Evolutionary conservation across 805 yeast species (phyloP).

Genomic region (Komagataella populi): DNA sequence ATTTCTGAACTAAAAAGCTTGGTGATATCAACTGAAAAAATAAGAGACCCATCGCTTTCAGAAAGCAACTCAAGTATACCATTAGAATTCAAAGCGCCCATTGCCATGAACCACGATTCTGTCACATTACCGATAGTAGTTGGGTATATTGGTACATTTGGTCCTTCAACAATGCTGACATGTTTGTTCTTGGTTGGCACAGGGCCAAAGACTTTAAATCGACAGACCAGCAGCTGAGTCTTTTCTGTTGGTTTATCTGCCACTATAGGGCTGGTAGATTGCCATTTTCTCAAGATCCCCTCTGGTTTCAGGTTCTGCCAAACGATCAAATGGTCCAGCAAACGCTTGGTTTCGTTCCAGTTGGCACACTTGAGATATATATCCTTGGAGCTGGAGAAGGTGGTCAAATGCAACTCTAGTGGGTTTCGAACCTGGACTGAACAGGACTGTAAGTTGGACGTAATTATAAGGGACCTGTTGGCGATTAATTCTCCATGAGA

Average conservation of each 20-base stretch:
- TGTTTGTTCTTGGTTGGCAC: conserved; percentile 25
- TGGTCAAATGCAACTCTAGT: conserved; percentile 26
- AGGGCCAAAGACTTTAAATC: conserved; percentile 57
- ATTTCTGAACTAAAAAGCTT: conserved; percentile 45
- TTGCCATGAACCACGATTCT: conserved; percentile 62
- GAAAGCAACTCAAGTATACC: conserved; percentile 47
- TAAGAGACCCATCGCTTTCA: conserved; percentile 48
- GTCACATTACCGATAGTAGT: conserved; percentile 8
- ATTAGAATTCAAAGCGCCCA: conserved; percentile 54
- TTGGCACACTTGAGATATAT: conserved; percentile 17
- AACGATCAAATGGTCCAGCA: conserved; percentile 27
- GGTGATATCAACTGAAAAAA: conserved; percentile 46
- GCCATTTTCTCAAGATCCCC: conserved; percentile 36
- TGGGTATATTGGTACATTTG: conserved; percentile 11
- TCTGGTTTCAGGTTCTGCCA: conserved; percentile 38
- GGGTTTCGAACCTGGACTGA: conserved; percentile 13
- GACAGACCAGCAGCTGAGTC: conserved; percentile 37
- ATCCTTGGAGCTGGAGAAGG: conserved; percentile 23
- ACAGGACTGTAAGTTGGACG: conserved; percentile 15
- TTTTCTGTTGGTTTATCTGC: conserved; percentile 9
- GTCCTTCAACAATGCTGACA: conserved; percentile 14
- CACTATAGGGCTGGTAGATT: conserved; percentile 17
- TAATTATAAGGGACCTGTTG: conserved; percentile 9
- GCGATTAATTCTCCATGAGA: conserved; percentile 13
- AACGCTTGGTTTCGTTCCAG: conserved; percentile 21